Evolutionary conservation across 176 grass and related monocot species (phyloP).

Genomic region (Metroxylon sagu): DNA sequence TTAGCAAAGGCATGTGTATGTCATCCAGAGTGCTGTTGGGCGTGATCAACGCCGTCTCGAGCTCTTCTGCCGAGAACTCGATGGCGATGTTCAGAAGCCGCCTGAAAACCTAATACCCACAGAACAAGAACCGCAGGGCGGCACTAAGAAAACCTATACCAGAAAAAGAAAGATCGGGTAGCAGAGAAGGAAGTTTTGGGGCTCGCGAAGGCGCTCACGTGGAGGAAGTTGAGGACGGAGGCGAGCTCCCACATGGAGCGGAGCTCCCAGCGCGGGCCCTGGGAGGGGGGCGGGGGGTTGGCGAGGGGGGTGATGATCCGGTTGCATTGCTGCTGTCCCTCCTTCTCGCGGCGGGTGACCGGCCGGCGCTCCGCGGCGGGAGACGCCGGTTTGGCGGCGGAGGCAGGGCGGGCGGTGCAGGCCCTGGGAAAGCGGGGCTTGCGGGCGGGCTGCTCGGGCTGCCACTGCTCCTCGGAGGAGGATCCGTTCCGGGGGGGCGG

Average conservation of each 20-base stretch:
- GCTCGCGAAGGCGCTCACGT: constrained; percentile 2
- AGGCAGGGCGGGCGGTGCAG: not conserved
- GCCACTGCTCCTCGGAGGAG: not conserved
- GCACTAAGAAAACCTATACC: constrained; percentile 10
- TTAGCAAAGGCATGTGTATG: constrained; percentile 79
- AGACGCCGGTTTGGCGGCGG: not conserved
- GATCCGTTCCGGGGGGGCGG: constrained; percentile 4
- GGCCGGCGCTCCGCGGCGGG: constrained; percentile 3
- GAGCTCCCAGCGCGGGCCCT: constrained; percentile 4
- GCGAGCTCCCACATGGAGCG: constrained; percentile 22
- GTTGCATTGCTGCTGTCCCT: not conserved
- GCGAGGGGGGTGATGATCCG: constrained; percentile 11
- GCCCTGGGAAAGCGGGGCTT: constrained; percentile 9
- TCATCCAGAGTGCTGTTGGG: constrained; percentile 59
- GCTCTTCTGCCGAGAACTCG: constrained; percentile 93
- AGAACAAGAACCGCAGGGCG: not conserved
- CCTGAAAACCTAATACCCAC: constrained; percentile 59
- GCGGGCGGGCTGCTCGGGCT: not conserved
- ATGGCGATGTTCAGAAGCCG: constrained; percentile 58
- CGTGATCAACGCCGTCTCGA: constrained; percentile 65
- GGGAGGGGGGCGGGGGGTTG: not conserved
- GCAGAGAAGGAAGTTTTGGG: not conserved
- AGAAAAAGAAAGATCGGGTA: not conserved
- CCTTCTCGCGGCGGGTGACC: constrained; percentile 4
- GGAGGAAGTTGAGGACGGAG: constrained; percentile 16